Evolutionary conservation across 192 early-diverging fungal species (phyloP).

Genomic region (Umbelopsis ramanniana): DNA sequence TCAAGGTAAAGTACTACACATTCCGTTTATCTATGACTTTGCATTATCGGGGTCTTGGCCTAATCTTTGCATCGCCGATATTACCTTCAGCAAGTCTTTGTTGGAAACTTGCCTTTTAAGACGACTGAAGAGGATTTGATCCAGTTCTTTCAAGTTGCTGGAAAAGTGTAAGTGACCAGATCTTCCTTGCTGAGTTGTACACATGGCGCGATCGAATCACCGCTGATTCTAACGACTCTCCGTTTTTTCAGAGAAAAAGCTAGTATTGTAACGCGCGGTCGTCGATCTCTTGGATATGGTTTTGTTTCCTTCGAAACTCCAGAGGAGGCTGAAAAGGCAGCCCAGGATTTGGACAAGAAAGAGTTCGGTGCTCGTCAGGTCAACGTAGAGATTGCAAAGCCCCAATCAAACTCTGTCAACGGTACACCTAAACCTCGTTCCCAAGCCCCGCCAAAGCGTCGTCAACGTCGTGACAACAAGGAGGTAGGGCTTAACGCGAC

Average conservation of each 20-base stretch:
- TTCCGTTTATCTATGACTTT: not conserved
- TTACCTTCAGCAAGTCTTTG: slow-evolving; percentile 73
- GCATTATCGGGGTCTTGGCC: not conserved
- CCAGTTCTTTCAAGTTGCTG: slow-evolving; percentile 73
- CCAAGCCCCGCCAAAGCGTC: slow-evolving; percentile 31
- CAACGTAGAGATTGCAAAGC: slow-evolving; percentile 89
- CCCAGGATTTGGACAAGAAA: slow-evolving; percentile 73
- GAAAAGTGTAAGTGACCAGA: slow-evolving; percentile 72
- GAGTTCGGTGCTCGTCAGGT: slow-evolving; percentile 87
- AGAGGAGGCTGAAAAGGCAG: slow-evolving; percentile 73
- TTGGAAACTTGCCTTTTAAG: slow-evolving; percentile 92
- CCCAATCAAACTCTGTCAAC: slow-evolving; percentile 43
- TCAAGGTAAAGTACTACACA: not conserved
- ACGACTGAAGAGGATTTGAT: slow-evolving; percentile 81
- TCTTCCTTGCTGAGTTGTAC: slow-evolving; percentile 8
- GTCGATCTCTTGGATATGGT: slow-evolving; percentile 91
- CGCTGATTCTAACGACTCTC: slow-evolving; percentile 23
- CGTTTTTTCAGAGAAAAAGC: slow-evolving; percentile 60
- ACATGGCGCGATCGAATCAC: slow-evolving; percentile 16
- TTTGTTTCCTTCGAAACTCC: slow-evolving; percentile 86
- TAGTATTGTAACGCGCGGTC: slow-evolving; percentile 79
- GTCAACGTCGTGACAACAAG: slow-evolving; percentile 32
- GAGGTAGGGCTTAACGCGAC: not conserved
- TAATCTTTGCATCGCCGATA: not conserved
- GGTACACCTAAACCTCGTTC: slow-evolving; percentile 22